Evolutionary conservation across 169 alveolate genomes (phyloP).

Genomic region (Plasmodium vivax): DNA sequence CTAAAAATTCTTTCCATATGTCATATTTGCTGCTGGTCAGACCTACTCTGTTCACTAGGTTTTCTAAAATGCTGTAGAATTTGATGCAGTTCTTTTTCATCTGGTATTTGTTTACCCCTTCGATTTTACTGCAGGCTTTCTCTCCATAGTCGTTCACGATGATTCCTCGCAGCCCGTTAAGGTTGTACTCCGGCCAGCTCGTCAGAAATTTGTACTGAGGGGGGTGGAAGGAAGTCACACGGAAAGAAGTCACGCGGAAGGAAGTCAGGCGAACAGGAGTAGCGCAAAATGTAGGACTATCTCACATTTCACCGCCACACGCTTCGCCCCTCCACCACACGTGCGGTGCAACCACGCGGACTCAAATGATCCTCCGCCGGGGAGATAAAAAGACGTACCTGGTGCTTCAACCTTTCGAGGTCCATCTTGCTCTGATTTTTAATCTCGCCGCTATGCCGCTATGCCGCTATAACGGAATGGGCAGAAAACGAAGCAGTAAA

Average conservation of each 20-base stretch:
- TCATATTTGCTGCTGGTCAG: not conserved
- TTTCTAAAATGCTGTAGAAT: constrained; percentile 2
- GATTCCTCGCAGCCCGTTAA: not conserved
- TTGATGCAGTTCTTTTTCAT: not conserved
- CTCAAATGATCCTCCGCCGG: not conserved
- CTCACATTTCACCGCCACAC: too few species aligned
- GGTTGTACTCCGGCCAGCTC: not conserved
- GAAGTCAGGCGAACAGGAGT: not conserved
- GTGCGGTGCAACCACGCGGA: not conserved
- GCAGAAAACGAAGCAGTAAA: not conserved
- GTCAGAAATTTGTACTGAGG: not conserved
- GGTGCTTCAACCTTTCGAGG: not conserved
- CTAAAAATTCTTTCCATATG: not conserved
- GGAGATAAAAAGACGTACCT: not conserved
- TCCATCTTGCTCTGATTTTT: not conserved
- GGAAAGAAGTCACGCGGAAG: not conserved
- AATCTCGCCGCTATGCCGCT: not conserved
- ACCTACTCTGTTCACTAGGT: not conserved
- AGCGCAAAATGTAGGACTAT: too few species aligned
- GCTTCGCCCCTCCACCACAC: not conserved
- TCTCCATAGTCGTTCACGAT: not conserved
- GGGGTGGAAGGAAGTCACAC: not conserved
- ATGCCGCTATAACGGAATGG: not conserved
- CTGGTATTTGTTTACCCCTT: not conserved
- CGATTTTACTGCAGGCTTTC: not conserved